phyloP scores from a whole-genome alignment of 345 rosid genomes.

The Linum usitatissimum region DNA sequence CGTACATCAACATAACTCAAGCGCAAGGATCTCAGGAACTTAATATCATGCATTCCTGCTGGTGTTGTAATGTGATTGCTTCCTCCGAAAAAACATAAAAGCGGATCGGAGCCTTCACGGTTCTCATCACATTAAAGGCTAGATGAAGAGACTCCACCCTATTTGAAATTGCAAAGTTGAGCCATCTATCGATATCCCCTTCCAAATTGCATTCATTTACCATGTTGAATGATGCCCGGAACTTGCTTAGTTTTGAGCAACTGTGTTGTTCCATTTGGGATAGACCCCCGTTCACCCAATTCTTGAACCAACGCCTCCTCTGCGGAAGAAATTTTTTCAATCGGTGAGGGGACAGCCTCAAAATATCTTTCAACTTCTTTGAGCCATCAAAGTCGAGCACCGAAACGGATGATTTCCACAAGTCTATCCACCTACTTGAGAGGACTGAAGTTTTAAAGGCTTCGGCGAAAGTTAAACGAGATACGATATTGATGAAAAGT shows the following conservation, averaged over 20 bases:
- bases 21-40: not conserved
- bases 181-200: no score
- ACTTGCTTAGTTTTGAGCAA: not conserved
- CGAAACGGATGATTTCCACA: constrained; percentile 10
- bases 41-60: not conserved
- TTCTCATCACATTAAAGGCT: no score
- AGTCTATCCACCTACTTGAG: constrained; percentile 11
- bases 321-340: no score
- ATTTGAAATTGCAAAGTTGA: not conserved
- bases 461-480: constrained; percentile 6
- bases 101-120: accelerated
- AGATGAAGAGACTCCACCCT: not conserved
- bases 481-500: constrained; percentile 9
- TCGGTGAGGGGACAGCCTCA: no score
- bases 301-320: not conserved
- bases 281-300: not conserved
- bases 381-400: constrained; percentile 5
- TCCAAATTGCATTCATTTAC: no score
- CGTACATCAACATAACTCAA: not conserved
- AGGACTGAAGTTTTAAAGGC: constrained; percentile 11
- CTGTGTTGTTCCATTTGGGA: not conserved
- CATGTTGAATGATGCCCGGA: no score
- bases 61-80: not conserved
- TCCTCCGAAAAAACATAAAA: not conserved
- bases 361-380: not conserved